phyloP scores from a whole-genome alignment of 176 grass and related monocot species.

The Poa pratensis region DNA sequence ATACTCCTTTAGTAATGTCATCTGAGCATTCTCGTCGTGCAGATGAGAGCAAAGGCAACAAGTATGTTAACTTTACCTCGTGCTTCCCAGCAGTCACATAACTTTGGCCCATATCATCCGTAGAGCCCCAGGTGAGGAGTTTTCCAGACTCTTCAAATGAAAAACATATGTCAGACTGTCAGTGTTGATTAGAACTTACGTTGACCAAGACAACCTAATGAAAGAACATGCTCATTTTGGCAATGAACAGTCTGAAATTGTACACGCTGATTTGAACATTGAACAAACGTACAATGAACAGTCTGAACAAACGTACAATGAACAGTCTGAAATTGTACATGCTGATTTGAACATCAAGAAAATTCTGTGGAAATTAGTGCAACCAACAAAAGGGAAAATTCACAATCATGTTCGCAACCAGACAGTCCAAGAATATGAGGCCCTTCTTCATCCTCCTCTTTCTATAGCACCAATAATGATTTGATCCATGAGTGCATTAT shows the following conservation, averaged over 20 bases:
- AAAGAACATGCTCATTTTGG: not conserved
- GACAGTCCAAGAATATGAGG: not conserved
- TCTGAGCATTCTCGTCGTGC: not conserved
- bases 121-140: constrained; percentile 92
- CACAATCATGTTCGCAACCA: not conserved
- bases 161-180: constrained; percentile 22
- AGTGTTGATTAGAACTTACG: constrained; percentile 18
- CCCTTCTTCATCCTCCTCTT: not conserved
- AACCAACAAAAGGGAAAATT: not conserved
- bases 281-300: not conserved
- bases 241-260: not conserved
- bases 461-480: not conserved
- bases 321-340: not conserved
- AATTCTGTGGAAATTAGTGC: constrained; percentile 18
- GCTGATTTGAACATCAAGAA: not conserved
- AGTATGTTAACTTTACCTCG: constrained; percentile 58
- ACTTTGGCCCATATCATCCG: constrained; percentile 97
- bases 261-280: not conserved
- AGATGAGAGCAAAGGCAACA: constrained; percentile 34
- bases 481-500: not conserved
- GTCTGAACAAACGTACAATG: not conserved
- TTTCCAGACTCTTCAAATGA: constrained; percentile 77
- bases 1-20: constrained; percentile 28
- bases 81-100: constrained; percentile 97
- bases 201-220: not conserved